A percentile compares a stretch with the other conserved stretches of the same genome.
These are phyloP conservation scores for Protomyces gravidus DNA, from an alignment of 1,139 yeast genomes.

Conservation along the genomic window DNA sequence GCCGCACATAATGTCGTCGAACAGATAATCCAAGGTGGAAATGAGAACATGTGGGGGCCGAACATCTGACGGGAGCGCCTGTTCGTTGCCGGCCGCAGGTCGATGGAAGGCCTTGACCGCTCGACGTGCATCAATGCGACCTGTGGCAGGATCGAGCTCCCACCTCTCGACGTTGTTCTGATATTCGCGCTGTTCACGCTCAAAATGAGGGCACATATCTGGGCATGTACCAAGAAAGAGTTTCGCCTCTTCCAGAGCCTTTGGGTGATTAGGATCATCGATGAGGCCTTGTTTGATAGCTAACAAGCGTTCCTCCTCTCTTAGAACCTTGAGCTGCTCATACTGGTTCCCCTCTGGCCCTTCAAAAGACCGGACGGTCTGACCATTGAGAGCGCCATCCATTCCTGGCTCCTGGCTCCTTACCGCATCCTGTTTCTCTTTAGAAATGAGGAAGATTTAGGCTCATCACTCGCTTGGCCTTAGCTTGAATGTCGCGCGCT, in stretches of 20 bases:
- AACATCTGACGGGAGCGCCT: slow-evolving; percentile 95
- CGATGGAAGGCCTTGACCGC: slow-evolving; percentile 93
- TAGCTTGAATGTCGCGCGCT: no score
- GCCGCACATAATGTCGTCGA: slow-evolving; percentile 28
- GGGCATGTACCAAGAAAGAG: slow-evolving; percentile 79
- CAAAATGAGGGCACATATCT: slow-evolving; percentile 94
- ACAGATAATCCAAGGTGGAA: slow-evolving; percentile 31
- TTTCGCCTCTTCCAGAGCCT: slow-evolving; percentile 81
- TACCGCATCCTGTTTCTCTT: no score
- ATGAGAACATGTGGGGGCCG: slow-evolving; percentile 77
- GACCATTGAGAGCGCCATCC: neutral
- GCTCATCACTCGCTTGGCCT: no score
- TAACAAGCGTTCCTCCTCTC: slow-evolving; percentile 68
- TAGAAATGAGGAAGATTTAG: no score
- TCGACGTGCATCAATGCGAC: slow-evolving; percentile 55
- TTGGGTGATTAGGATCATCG: slow-evolving; percentile 79
- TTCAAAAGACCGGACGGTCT: slow-evolving; percentile 36
- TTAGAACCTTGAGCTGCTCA: slow-evolving; percentile 51
- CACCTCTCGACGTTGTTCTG: slow-evolving; percentile 80
- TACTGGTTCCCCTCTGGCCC: slow-evolving; percentile 29
- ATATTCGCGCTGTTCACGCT: slow-evolving; percentile 78
- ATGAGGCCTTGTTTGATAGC: slow-evolving; percentile 84
- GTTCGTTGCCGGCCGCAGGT: slow-evolving; percentile 98
- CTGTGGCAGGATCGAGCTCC: slow-evolving; percentile 61
- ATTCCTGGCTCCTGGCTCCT: no score